phyloP scores from a whole-genome alignment of 83 land plant genomes.

The Thuja plicata region DNA sequence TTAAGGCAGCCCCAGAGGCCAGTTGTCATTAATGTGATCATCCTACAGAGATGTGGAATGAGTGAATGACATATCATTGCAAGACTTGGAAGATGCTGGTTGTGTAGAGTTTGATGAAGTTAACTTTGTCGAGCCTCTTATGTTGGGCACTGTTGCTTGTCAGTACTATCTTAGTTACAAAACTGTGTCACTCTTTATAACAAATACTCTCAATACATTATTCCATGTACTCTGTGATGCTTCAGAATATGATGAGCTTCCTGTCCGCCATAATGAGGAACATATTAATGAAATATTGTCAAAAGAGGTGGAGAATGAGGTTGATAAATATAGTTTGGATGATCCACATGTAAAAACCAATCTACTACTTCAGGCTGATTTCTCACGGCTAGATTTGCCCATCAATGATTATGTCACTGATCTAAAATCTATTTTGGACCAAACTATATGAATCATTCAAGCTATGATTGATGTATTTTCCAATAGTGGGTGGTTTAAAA shows the following conservation, averaged over 20 bases:
- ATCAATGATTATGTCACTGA: conserved; percentile 93
- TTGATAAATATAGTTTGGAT: conserved; percentile 76
- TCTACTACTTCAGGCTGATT: conserved; percentile 96
- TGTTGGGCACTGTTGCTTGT: conserved; percentile 93
- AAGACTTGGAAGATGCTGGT: conserved; percentile 95
- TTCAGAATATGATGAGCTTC: conserved; percentile 95
- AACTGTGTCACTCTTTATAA: conserved; percentile 90
- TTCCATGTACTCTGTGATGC: conserved; percentile 85
- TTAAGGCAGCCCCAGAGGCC: no score
- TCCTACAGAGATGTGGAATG: no score
- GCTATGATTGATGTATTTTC: conserved; percentile 98
- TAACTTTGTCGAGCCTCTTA: conserved; percentile 67
- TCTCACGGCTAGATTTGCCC: conserved; percentile 84
- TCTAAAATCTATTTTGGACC: conserved; percentile 95
- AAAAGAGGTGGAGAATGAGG: conserved; percentile 58
- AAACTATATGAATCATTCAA: conserved; percentile 93
- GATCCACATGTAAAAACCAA: conserved; percentile 98
- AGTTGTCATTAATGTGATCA: no score
- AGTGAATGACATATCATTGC: no score
- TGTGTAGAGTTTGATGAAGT: conserved; percentile 84
- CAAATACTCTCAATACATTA: conserved; percentile 91
- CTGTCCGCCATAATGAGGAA: conserved; percentile 99
- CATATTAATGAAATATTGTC: conserved; percentile 73
- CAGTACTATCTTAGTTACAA: conserved; percentile 89
- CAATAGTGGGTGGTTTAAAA: conserved; percentile 94